These are phyloP conservation scores for Lumnitzera racemosa DNA, from an alignment of 345 rosid species.

Conservation along the genomic window DNA sequence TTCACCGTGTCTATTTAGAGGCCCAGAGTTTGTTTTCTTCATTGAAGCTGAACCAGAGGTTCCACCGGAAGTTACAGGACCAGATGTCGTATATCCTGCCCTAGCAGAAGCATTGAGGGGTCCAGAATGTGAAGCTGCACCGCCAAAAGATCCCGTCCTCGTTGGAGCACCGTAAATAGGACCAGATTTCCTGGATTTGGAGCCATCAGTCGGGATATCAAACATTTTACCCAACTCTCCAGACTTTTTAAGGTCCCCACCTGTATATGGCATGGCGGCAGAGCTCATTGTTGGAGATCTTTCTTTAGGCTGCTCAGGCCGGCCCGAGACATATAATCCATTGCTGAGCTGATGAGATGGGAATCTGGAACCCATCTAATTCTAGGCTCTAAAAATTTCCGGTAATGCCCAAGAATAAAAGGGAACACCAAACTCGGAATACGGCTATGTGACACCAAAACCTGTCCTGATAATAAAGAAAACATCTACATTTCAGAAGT, in stretches of 20 bases:
- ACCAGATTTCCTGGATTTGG: constrained; percentile 88
- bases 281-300: constrained; percentile 82
- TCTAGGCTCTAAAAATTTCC: constrained; percentile 5
- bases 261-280: constrained; percentile 88
- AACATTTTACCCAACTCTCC: constrained; percentile 98
- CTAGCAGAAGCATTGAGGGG: constrained; percentile 79
- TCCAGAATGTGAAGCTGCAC: constrained; percentile 74
- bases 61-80: constrained; percentile 52
- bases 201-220: constrained; percentile 65
- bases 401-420: background rate
- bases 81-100: constrained; percentile 59
- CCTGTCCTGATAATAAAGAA: background rate
- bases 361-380: constrained; percentile 73
- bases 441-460: background rate
- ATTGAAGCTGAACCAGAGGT: constrained; percentile 68
- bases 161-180: constrained; percentile 75
- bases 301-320: constrained; percentile 89
- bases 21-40: constrained; percentile 93
- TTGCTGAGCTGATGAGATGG: constrained; percentile 88
- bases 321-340: constrained; percentile 89
- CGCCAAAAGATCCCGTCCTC: constrained; percentile 93
- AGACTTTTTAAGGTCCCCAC: constrained; percentile 88
- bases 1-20: constrained; percentile 84
- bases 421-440: too few relatives aligned
- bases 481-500: background rate